Percentiles rank a stretch among this genome's conserved stretches.
These are phyloP conservation scores for Ploettnerulaceae sp. DNA, from an alignment of 2,329 filamentous ascomycete genomes.

Conservation along the genomic window DNA sequence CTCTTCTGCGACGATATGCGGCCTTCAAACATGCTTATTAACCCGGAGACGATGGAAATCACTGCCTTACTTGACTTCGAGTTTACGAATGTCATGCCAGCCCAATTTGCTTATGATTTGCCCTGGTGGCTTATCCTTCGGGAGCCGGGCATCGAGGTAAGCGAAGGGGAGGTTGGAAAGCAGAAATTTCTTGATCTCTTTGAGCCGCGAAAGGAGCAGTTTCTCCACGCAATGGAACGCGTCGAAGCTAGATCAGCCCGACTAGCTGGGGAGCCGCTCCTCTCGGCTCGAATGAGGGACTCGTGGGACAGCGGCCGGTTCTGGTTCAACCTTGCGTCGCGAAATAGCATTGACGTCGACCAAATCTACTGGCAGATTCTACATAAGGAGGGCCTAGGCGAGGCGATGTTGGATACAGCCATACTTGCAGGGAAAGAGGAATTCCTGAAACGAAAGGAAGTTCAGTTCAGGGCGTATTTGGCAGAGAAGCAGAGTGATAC, in stretches of 20 bases:
- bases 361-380: constrained; percentile 9
- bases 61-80: constrained; percentile 21
- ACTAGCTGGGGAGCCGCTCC: constrained; percentile 9
- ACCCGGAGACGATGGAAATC: constrained; percentile 16
- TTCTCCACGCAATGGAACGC: not conserved
- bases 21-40: constrained; percentile 17
- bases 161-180: not conserved
- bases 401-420: constrained; percentile 7
- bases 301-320: constrained; percentile 10
- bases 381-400: constrained; percentile 11
- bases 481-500: constrained; percentile 6
- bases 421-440: constrained; percentile 10
- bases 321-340: constrained; percentile 10
- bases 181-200: constrained; percentile 1
- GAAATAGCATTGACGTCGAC: constrained; percentile 10
- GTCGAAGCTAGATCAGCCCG: not conserved
- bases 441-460: constrained; percentile 5
- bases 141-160: not conserved
- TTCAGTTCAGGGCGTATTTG: constrained; percentile 10
- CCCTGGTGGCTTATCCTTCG: constrained; percentile 2
- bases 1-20: constrained; percentile 19
- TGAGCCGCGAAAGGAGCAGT: constrained; percentile 5
- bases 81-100: constrained; percentile 19
- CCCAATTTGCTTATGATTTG: constrained; percentile 17
- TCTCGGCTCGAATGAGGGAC: constrained; percentile 11